A percentile compares a stretch with the other conserved stretches of the same genome.
Evolutionary conservation across 1,139 yeast species (phyloP).

Genomic region (Magnusiomyces fungicola): DNA sequence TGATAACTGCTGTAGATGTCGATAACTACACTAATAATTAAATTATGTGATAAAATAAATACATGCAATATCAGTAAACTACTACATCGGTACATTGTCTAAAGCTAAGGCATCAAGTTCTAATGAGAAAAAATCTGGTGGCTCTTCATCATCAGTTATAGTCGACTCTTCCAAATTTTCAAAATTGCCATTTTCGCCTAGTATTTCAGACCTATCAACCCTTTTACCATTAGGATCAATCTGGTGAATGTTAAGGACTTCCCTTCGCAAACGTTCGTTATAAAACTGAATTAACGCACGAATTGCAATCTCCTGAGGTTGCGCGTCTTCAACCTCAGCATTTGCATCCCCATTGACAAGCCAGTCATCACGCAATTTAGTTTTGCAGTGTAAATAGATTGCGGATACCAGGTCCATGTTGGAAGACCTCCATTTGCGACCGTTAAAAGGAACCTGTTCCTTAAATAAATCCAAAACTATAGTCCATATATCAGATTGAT

Average conservation of each 20-base stretch:
- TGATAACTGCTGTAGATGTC: too few species aligned
- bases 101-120: constrained; percentile 13
- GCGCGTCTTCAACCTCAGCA: constrained; percentile 66
- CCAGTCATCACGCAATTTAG: constrained; percentile 81
- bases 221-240: too few species aligned
- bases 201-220: too few species aligned
- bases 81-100: constrained; percentile 1
- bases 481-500: constrained; percentile 54
- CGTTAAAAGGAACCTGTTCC: constrained; percentile 81
- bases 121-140: constrained; percentile 10
- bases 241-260: constrained; percentile 17
- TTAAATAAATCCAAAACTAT: constrained; percentile 68
- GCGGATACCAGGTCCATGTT: constrained; percentile 92
- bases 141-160: not conserved
- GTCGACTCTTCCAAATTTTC: not conserved
- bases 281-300: constrained; percentile 76
- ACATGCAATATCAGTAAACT: not conserved
- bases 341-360: constrained; percentile 76
- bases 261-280: constrained; percentile 44
- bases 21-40: too few species aligned
- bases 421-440: constrained; percentile 86
- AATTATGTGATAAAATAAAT: too few species aligned
- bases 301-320: constrained; percentile 80
- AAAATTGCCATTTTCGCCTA: constrained; percentile 33
- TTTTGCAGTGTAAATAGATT: constrained; percentile 67